Percentiles rank a stretch among this genome's conserved stretches.
Conservation (phyloP, 73 alveolate genomes). For the Paramecium pentaurelia region DNA sequence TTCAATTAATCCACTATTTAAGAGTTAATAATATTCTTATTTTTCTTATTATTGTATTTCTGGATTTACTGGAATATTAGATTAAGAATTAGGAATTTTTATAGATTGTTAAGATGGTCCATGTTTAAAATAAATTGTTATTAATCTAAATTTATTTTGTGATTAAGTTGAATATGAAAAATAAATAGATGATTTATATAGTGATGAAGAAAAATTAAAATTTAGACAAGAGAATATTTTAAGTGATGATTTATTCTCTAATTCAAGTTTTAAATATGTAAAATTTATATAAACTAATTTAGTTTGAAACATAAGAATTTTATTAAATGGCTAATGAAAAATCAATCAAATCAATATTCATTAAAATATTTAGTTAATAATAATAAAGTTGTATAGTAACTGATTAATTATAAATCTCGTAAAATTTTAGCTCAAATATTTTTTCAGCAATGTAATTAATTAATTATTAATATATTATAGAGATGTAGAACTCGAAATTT, state of each 20-base stretch:
- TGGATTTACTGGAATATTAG: neutral
- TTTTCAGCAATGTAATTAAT: neutral
- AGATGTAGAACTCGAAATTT: neutral
- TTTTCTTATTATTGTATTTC: neutral
- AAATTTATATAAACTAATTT: neutral
- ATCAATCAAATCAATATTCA: neutral
- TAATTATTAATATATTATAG: neutral
- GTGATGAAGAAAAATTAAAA: neutral
- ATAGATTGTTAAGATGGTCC: neutral
- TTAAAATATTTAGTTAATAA: neutral
- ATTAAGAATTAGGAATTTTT: neutral
- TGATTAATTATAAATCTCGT: neutral
- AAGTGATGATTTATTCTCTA: neutral
- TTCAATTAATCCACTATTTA: neutral
- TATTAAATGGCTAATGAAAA: neutral
- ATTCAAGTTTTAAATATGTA: neutral
- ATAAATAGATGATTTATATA: neutral
- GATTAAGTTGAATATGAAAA: neutral
- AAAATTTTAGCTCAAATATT: neutral
- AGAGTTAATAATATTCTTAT: neutral
- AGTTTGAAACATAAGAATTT: neutral
- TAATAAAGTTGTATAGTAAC: neutral
- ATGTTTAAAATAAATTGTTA: neutral
- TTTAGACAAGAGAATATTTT: neutral
- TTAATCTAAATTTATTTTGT: neutral